Conservation (phyloP, 352 stramenopile species). For the Globisporangium barbulae region DNA sequence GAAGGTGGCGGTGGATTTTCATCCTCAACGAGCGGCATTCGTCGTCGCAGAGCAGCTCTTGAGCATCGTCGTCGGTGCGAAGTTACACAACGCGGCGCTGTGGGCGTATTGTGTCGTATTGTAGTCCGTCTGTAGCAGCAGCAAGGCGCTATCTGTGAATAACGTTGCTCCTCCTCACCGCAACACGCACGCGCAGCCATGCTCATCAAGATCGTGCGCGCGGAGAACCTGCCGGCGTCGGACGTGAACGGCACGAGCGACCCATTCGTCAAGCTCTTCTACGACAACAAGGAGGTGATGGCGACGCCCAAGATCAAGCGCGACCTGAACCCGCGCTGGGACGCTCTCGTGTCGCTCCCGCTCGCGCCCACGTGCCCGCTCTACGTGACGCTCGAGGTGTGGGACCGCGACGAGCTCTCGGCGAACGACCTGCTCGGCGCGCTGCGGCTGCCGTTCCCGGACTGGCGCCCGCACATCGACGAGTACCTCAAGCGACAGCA, state of each 20-base stretch:
- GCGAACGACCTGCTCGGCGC: slow-evolving; percentile 64
- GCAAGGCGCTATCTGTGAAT: not conserved
- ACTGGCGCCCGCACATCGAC: slow-evolving; percentile 51
- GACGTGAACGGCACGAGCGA: slow-evolving; percentile 69
- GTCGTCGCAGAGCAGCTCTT: too few relatives aligned
- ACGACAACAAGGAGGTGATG: slow-evolving; percentile 74
- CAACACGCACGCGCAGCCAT: not conserved
- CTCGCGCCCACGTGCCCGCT: slow-evolving; percentile 50
- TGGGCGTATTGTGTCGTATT: too few relatives aligned
- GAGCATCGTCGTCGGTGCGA: too few relatives aligned
- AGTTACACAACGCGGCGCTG: too few relatives aligned
- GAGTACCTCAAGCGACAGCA: slow-evolving; percentile 37
- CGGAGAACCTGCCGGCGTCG: slow-evolving; percentile 61
- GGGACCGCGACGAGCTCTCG: slow-evolving; percentile 68
- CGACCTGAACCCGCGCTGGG: slow-evolving; percentile 71
- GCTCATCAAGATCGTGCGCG: slow-evolving; percentile 66
- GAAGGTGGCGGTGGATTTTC: too few relatives aligned
- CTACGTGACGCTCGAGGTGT: slow-evolving; percentile 73
- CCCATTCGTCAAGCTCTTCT: slow-evolving; percentile 70
- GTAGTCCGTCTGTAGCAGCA: not conserved
- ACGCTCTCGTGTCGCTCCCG: slow-evolving; percentile 56
- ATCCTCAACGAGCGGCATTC: too few relatives aligned
- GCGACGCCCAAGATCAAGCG: slow-evolving; percentile 66
- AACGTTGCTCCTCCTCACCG: too few relatives aligned
- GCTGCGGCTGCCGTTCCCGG: slow-evolving; percentile 67